Evolutionary conservation across 106 monocot genomes (phyloP), one percentile per base, ranked within the genome.

Genomic region (Iris macrosiphon): DNA sequence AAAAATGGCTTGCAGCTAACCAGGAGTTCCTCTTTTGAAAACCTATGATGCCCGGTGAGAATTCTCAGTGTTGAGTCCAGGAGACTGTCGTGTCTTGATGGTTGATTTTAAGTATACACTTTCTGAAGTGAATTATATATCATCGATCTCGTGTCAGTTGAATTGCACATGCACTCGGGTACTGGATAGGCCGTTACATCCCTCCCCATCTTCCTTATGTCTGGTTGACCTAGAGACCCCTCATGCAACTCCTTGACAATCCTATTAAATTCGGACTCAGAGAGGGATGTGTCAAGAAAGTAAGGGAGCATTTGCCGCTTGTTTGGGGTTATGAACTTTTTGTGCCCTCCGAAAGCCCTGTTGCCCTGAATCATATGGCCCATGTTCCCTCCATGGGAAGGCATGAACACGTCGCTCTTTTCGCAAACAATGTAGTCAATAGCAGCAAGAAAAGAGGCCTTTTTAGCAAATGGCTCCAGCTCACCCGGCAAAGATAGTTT

Each of bases 301-400:
- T 88, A 78, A 0, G 66, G 74, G 3, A 93, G 58, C 84, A 93
- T 88, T 60, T 84, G 84, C 75, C 93, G 51, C 70, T 93, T 93
- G 70, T 93, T 93, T 0, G 93, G 93, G 9, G 80, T 84, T 57
- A 93, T 81, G 61, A 83, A 75, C 70, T 93, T 93, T 64, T 60
- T 73, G 64, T 93, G 88, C 12, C 93, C 93, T 0, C 61, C 61
- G 46, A 75, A 93, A 16, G 93, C 93, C 45, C 93, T 64, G 58
- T 67, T 73, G 7, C 93, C 93, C 72, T 77, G 83, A 60, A 79
- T 69, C 58, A 84, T 62, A 64, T 77, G 87, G 27, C 66, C 88
- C 93, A 93, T 93, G 67, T 88, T 93, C 30, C 93, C 93, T 3
- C 93, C 93, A 35, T 93, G 93, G 7, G 93, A 93, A 6, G 93